Base-by-base conservation (phyloP, 164 flowering plant genomes). In the Piper betle region DNA sequence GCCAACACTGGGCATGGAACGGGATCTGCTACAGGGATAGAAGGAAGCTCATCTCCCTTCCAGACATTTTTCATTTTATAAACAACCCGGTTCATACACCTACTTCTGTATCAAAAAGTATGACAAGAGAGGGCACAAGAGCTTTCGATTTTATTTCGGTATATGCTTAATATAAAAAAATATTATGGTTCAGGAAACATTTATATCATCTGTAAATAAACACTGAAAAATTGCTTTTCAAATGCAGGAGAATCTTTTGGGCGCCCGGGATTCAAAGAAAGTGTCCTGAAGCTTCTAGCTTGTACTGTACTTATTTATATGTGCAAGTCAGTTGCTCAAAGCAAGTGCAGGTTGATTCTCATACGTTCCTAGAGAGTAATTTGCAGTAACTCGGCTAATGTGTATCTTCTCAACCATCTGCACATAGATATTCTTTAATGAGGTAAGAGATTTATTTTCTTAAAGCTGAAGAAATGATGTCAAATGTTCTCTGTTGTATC, bases 111-210 rank as follows among this genome's bases (percentile, higher is more conserved):
- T 63, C 80, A 80, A 82, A 71, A 65, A 79, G 61, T 73, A 72
- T 91, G 42, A 87, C 83, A 82, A 88, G 82, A 78, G 96, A 88
- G 73, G 97, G 88, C 1, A 85, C 91, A 1, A 86, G 72, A 77
- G 97, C 99, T 37, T 93, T 93, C 69, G 99, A 93, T 69, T 93
- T 93, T 68, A 90, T 93, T 66, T 82, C 99, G 57, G 67, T 64
- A 64, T 48, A 61, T 4, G 19, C 56, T 6, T 12, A 6, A 25
- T 42, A n/a, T n/a, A n/a, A n/a, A n/a, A n/a, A n/a, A n/a, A n/a
- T n/a, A n/a, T n/a, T n/a, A n/a, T n/a, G 17, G 33, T 25, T 25
- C 33, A 25, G 33, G 33, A 25, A 25, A n/a, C 6, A 16, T 5
- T 42, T 42, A n/a, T 20, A 20, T 18, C 3, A 6, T 16, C 52